Base-by-base conservation (phyloP, 1,139 yeast genomes). In the Taphrina populina region DNA sequence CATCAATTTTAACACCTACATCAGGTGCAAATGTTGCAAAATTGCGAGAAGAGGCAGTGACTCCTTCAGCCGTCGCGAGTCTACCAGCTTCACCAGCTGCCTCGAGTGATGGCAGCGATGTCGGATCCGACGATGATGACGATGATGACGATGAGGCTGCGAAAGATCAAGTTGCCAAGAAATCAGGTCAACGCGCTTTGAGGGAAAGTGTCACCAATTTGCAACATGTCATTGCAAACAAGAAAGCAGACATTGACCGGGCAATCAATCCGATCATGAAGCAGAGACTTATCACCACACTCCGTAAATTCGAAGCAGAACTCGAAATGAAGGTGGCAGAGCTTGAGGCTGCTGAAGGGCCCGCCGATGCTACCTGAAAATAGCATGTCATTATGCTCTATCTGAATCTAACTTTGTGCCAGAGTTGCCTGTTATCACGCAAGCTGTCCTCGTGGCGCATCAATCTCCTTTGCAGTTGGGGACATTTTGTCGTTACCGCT, bases 211-310 rank as follows among this genome's bases (percentile, higher is more conserved):
- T 94, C 55, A 73, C 77, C 11, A 98, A 94, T 66, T 75, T 94
- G 61, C 90, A 86, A 65, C 73, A 79, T 39, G 90, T 92, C 0
- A 85, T 94, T 57, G 81, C 78, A 54, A 82, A 82, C 64, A 92
- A 90, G 65, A 81, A 80, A 66, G 77, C 77, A 54, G 92, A 87
- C 63, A 79, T 88, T 49, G 80, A 77, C 15, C 83, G 83, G 58
- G 90, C 95, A 1, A 81, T 90, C 15, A 88, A 88, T 67, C 90
- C 90, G 64, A 84, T 92, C 73, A 77, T 92, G 80, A 82, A 84
- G 67, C 86, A 84, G 71, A 83, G 96, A 71, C 85, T 88, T 67
- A 78, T 84, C 64, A 94, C 85, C 62, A 88, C 87, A 56, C 84
- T 88, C 59, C 78, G 78, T 59, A 83, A 90, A 58, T 76, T 94